Evolutionary conservation across 2,329 filamentous ascomycete genomes (phyloP), one percentile per base, ranked within the genome.

Genomic region (Thelonectria olida): DNA sequence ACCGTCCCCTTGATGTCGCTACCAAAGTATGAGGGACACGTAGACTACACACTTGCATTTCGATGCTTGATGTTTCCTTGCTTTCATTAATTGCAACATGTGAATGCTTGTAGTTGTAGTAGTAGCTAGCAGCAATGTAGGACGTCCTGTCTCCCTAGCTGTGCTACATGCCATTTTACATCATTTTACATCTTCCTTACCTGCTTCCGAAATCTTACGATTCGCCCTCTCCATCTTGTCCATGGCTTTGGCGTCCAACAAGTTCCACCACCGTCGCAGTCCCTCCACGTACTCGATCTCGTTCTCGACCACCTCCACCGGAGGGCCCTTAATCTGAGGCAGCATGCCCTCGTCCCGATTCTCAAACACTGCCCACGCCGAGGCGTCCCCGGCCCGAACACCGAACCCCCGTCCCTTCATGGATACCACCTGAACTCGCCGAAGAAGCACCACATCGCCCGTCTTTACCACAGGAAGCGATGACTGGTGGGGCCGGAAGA

Each of bases 301-400:
- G 25, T 74, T 76, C 13, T 80, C 76, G 25, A 78, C 78, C 62
- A 84, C 80, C 74, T 90, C 87, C 19, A 90, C 81, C 0, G 86
- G 86, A 54, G 86, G 84, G 0, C 87, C 87, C 62, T 81, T 83
- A 53, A 89, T 83, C 75, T 89, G 84, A 41, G 84, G 77, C 42
- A 81, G 74, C 69, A 72, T 71, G 57, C 76, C 72, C 53, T 72
- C 70, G 45, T 77, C 74, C 3, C 74, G 74, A 38, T 76, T 74
- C 66, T 88, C 85, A 63, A 87, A 89, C 3, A 90, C 85, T 2
- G 85, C 87, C 85, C 88, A 90, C 54, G 84, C 83, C 15, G 85
- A 88, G 31, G 76, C 78, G 44, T 85, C 84, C n/a, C 78, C 80
- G n/a, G 81, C 81, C 48, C 81, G 77, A 50, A 89, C 75, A 1